These are phyloP conservation scores for Jatropha podagrica DNA, from an alignment of 441 rosid genomes.

Conservation along the genomic window DNA sequence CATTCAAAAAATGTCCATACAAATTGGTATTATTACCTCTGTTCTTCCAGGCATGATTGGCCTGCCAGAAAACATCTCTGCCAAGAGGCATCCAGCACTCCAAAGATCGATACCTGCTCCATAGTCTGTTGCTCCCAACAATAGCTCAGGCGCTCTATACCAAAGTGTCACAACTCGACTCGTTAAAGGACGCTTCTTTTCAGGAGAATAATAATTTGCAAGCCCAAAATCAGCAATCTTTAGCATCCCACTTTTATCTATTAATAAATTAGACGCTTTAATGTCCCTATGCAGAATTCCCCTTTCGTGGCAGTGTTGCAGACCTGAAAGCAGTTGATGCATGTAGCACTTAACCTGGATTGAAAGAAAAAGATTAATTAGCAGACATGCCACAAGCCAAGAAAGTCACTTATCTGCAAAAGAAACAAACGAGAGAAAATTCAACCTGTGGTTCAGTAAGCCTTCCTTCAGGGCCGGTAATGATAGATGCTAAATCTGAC, in stretches of 20 bases:
- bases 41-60: conserved; percentile 84
- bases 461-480: conserved; percentile 38
- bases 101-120: conserved; percentile 78
- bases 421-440: not conserved
- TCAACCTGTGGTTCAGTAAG: conserved; percentile 33
- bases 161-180: conserved; percentile 81
- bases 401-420: not conserved
- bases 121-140: conserved; percentile 65
- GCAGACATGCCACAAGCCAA: conserved; percentile 10
- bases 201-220: conserved; percentile 42
- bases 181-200: conserved; percentile 57
- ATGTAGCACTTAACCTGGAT: conserved; percentile 59
- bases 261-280: conserved; percentile 56
- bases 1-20: not conserved
- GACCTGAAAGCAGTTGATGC: conserved; percentile 58
- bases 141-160: conserved; percentile 85
- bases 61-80: conserved; percentile 66
- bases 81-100: conserved; percentile 88
- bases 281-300: conserved; percentile 58
- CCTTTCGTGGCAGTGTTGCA: conserved; percentile 55
- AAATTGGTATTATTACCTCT: conserved; percentile 30
- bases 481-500: conserved; percentile 49
- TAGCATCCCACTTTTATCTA: conserved; percentile 46
- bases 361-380: conserved; percentile 15
- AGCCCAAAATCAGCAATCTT: conserved; percentile 66